Evolutionary conservation across 148 eudicot species (phyloP), one percentile per base, ranked within the genome.

Genomic region (Cornus florida): DNA sequence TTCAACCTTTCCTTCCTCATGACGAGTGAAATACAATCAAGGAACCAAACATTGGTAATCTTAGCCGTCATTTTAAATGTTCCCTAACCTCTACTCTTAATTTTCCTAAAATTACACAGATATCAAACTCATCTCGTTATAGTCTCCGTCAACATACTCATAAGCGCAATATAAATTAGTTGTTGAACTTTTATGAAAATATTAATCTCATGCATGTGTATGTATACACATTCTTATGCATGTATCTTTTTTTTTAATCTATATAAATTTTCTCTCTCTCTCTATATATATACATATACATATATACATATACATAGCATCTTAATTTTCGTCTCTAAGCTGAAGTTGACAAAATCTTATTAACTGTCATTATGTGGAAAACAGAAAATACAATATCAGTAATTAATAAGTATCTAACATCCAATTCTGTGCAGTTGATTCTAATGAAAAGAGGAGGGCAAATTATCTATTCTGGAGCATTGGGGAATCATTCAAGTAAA

Each of bases 381-480:
- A 67, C 11, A 28, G 7, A 28, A 67, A n/a, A 69, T 5, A 7
- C 23, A 35, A 35, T 6, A 7, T 20, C 46, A 23, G 20, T 17
- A 33, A 32, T 33, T n/a, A 20, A 73, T 23, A 17, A 16, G 38
- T 22, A 75, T n/a, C 6, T 75, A 28, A 28, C 28, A 9, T 46
- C 11, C 17, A 41, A 39, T 75, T 62, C 41, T 13, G 46, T 82
- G 84, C 85, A 89, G 89, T 76, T 85, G 71, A 70, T 87, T 23
- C 75, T 89, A 66, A 73, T 89, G 85, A 82, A 82, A 80, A 77
- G 48, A 39, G 83, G 86, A 71, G 86, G 86, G 33, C 81, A 74
- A 31, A 69, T 84, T 12, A 89, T 89, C 19, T 89, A 89, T 73
- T 81, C 86, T 13, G 92, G 89, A 56, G 78, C 73, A 13, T 46